Base-by-base conservation (phyloP, 139 green algal species). In the Coelastrella sp. region DNA sequence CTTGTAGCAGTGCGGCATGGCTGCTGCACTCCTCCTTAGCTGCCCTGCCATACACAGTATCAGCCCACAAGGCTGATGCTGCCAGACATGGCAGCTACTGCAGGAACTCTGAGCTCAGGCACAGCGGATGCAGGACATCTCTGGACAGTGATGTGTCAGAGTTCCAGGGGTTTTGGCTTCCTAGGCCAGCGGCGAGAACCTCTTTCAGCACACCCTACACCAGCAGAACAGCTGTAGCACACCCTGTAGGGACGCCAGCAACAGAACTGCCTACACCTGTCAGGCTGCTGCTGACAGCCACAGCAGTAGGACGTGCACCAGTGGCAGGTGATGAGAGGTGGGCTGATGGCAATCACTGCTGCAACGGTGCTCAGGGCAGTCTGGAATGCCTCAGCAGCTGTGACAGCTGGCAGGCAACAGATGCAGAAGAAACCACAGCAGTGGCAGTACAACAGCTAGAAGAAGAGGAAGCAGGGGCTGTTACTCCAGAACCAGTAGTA, bases 161-260 rank as follows among this genome's bases (percentile, higher is more conserved):
- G 20, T 88, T 88, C 61, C 35, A 81, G 49, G 84, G 84, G 27
- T 88, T 88, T n/a, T 88, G 84, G 84, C 15, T 49, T 56, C 60
- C 66, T 49, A 25, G 27, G 27, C 10, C 24, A 59, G 74, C 25
- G 6, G 74, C 74, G 4, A 17, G 27, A 19, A 81, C n/a, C 74
- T 24, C 68, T 24, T 76, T 76, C 25, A 81, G 74, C 74, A 85
- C 35, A 9, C 78, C 49, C 7, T 49, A 70, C 8, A 12, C 78
- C 56, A 27, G 49, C 15, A 70, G 10, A 19, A 15, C 74, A 60
- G 24, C 11, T 19, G 25, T 15, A 81, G 9, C 74, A 19, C 8
- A 11, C 74, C 5, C 20, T 8, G 7, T 15, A 19, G 24, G 24
- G 11, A 59, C 25, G 17, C 22, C 74, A 81, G 24, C 74, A 59